Base-by-base conservation (phyloP, 2,329 filamentous ascomycete species). In the Alternaria brassicae region DNA sequence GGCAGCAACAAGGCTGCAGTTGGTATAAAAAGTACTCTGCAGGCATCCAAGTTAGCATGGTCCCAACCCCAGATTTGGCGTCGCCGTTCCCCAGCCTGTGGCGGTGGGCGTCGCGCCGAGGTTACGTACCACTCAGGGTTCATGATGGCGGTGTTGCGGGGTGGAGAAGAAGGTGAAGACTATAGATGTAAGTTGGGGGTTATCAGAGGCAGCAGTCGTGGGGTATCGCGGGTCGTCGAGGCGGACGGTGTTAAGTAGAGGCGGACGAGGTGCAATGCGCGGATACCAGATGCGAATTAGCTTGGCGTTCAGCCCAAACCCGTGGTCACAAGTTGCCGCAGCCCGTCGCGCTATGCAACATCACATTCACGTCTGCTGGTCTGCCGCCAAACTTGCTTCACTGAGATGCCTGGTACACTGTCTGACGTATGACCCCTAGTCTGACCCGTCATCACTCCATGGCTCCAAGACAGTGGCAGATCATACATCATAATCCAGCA, bases 111-210 rank as follows among this genome's bases (percentile, higher is more conserved):
- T 60, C 54, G 67, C 66, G 62, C 63, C 62, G 65, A 67, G 69
- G 72, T 66, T 74, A 88, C 91, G 79, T 89, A 95, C 91, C 86
- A 95, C 91, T 95, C 91, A 79, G 91, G 91, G 86, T 95, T 95
- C 91, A 95, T 95, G 78, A 74, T 91, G 85, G 80, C 72, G 69
- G 69, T 58, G 53, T 54, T 63, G 61, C 51, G 62, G 53, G 48
- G 53, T 32, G 17, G 55, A 47, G 34, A 40, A 54, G 52, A 48
- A 56, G 54, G 58, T 40, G 55, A 39, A 54, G 64, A 54, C 51
- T 55, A 61, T 49, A 54, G 36, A 56, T 60, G 55, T 51, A 49
- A 39, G 50, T 62, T 52, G 63, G 62, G 49, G 52, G 56, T 60
- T 57, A 44, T 42, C 53, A 51, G 51, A 53, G 50, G 58, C 51